Conservation (phyloP, 73 alveolate genomes). For the Symbiodinium natans region DNA sequence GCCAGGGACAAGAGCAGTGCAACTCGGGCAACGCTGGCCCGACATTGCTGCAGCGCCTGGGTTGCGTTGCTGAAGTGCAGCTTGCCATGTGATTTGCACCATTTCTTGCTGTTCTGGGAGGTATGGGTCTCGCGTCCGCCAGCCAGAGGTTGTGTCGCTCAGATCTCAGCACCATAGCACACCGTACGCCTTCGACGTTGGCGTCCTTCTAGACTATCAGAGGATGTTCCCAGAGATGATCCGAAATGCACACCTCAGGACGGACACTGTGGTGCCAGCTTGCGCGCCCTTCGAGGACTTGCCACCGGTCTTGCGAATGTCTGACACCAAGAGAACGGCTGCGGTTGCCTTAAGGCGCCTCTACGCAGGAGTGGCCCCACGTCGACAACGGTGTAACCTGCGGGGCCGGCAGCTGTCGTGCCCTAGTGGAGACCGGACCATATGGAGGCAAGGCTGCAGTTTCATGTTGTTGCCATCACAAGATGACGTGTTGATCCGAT, state of each 20-base stretch:
- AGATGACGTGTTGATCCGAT: neutral
- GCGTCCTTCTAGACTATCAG: neutral
- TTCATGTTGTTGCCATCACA: neutral
- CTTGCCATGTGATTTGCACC: too few relatives aligned
- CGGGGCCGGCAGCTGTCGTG: constrained; percentile 23
- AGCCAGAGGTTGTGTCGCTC: neutral
- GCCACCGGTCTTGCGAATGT: neutral
- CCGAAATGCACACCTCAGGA: neutral
- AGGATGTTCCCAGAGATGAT: neutral
- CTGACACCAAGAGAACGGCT: neutral
- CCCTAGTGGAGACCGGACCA: neutral
- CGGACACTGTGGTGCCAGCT: neutral
- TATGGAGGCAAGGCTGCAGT: neutral
- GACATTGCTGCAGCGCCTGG: neutral
- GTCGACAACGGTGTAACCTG: neutral
- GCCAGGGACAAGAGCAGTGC: neutral
- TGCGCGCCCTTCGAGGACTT: constrained; percentile 5
- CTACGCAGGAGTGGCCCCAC: neutral
- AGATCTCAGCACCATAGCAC: neutral
- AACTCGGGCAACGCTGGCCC: neutral
- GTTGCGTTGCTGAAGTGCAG: neutral
- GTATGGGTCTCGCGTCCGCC: neutral
- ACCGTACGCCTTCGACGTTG: too few relatives aligned
- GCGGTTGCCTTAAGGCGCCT: neutral
- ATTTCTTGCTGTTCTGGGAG: neutral